Conservation (phyloP, 768 basidiomycete species). For the Suillus subalutaceus region DNA sequence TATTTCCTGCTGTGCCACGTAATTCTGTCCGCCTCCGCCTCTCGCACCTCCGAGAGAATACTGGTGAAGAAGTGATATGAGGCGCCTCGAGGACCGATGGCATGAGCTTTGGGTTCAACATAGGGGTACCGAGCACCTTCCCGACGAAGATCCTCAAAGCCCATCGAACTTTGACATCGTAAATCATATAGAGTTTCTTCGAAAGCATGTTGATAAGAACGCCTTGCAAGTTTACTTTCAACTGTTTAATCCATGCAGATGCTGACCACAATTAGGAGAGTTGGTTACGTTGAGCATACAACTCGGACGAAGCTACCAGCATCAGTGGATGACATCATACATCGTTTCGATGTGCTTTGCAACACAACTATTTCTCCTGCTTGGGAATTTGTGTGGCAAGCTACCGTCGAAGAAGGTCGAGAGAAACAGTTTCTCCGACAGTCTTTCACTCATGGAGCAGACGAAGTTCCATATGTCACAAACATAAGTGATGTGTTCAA, state of each 20-base stretch:
- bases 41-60: constrained; percentile 57
- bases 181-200: constrained; percentile 79
- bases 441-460: constrained; percentile 50
- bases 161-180: constrained; percentile 78
- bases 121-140: constrained; percentile 65
- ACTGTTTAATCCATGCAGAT: constrained; percentile 4
- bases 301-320: constrained; percentile 42
- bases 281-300: constrained; percentile 58
- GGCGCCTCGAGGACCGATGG: constrained; percentile 83
- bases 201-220: constrained; percentile 83
- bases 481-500: constrained; percentile 39
- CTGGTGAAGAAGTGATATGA: constrained; percentile 71
- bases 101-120: constrained; percentile 74
- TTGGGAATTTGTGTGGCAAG: constrained; percentile 80
- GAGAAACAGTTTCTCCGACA: constrained; percentile 68
- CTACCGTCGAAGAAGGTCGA: constrained; percentile 70
- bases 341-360: constrained; percentile 55
- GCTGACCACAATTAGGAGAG: constrained; percentile 49
- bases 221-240: constrained; percentile 64
- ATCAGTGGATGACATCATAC: constrained; percentile 46
- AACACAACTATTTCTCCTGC: constrained; percentile 42
- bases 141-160: constrained; percentile 70
- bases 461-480: constrained; percentile 27
- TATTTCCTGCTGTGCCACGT: constrained; percentile 76
- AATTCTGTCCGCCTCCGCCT: constrained; percentile 75